phyloP scores from a whole-genome alignment of 2,329 filamentous ascomycete genomes.

The Albifimbria verrucaria region DNA sequence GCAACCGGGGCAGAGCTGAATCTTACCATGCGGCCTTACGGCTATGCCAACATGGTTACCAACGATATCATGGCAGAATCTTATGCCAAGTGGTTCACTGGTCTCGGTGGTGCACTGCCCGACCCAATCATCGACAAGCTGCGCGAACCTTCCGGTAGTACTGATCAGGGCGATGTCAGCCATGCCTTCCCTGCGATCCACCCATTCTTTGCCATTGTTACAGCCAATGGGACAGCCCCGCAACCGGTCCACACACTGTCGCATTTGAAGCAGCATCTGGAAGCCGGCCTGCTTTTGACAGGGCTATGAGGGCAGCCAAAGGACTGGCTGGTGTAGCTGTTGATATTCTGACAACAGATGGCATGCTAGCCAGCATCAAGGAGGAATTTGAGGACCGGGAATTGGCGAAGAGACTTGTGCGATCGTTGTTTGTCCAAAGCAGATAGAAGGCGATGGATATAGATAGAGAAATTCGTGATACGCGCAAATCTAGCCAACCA shows the following conservation, averaged over 20 bases:
- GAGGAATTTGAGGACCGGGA: not conserved
- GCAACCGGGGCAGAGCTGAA: conserved; percentile 29
- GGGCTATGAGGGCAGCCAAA: conserved; percentile 44
- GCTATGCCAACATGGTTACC: conserved; percentile 28
- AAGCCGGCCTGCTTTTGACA: conserved; percentile 42
- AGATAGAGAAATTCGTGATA: too few species aligned
- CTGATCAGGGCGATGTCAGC: conserved; percentile 27
- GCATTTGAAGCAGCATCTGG: conserved; percentile 50
- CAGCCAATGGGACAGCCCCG: conserved; percentile 17
- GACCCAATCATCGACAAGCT: conserved; percentile 21
- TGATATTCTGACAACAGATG: conserved; percentile 40
- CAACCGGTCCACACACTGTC: conserved; percentile 46
- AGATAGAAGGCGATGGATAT: not conserved
- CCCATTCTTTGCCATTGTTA: conserved; percentile 21
- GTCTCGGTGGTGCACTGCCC: conserved; percentile 17
- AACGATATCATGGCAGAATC: conserved; percentile 21
- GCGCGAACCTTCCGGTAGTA: conserved; percentile 17
- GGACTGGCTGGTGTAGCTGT: conserved; percentile 44
- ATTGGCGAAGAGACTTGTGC: not conserved
- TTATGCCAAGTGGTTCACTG: conserved; percentile 18
- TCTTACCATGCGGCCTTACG: conserved; percentile 27
- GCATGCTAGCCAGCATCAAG: conserved; percentile 38
- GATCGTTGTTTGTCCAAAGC: not conserved
- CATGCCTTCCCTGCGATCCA: conserved; percentile 23
- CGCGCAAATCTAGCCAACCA: too few species aligned